These are phyloP conservation scores for Clarireedia monteithiana DNA, from an alignment of 2,329 filamentous ascomycete genomes.

Conservation along the genomic window DNA sequence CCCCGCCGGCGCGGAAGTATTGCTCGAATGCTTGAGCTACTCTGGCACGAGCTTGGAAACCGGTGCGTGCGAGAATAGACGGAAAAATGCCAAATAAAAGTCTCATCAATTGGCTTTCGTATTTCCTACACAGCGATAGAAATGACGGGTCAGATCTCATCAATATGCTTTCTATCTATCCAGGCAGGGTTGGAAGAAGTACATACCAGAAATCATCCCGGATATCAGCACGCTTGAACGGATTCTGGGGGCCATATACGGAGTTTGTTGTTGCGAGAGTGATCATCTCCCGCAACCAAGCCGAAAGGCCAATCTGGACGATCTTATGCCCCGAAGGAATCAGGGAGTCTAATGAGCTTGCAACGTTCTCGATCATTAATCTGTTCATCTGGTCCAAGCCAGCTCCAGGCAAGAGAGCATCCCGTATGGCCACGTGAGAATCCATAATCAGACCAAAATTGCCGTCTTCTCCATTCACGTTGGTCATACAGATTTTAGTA, in stretches of 20 bases:
- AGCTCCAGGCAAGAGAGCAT: neutral
- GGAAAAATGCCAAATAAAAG: neutral
- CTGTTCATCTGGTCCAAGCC: slow-evolving; percentile 4
- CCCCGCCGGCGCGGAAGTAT: slow-evolving; percentile 35
- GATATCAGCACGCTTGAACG: neutral
- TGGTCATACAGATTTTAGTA: slow-evolving; percentile 25
- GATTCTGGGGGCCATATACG: slow-evolving; percentile 8
- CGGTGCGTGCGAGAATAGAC: slow-evolving; percentile 10
- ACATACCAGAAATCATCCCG: slow-evolving; percentile 4
- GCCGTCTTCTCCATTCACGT: slow-evolving; percentile 31
- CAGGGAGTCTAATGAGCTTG: neutral
- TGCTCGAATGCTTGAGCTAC: slow-evolving; percentile 26
- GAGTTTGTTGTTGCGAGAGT: neutral
- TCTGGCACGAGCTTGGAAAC: neutral
- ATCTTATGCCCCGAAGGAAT: neutral
- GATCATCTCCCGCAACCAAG: neutral
- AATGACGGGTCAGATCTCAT: neutral
- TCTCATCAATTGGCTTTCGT: slow-evolving; percentile 28
- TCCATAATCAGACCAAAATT: slow-evolving; percentile 5
- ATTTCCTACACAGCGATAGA: slow-evolving; percentile 18
- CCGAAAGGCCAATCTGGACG: neutral
- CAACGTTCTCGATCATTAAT: neutral
- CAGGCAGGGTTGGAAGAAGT: neutral
- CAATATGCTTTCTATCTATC: slow-evolving; percentile 16
- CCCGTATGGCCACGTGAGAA: neutral